Evolutionary conservation across 805 yeast species (phyloP), one percentile per base, ranked within the genome.

Genomic region (Kodamaea nitidulidarum): DNA sequence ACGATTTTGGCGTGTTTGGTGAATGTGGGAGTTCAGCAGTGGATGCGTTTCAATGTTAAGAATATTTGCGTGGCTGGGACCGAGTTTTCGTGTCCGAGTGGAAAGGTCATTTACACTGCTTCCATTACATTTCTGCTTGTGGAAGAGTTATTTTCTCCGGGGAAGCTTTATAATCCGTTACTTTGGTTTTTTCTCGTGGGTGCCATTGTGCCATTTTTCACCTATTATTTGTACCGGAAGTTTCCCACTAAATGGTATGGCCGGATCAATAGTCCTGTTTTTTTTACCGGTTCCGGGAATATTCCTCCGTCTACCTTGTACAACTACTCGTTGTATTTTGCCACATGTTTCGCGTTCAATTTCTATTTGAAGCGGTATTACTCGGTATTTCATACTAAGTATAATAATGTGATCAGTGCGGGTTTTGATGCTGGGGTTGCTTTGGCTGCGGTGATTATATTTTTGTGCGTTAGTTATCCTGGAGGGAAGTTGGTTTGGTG

Each of bases 91-190:
- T 67, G 73, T 56, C 71, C 73, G 18, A 54, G 54, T 41, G 73
- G 70, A 39, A 54, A 46, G 40, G 70, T 58, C 20, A 63, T 67
- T 52, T 67, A 62, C 58, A 67, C 61, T 50, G 70, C 72, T 21
- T 61, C 70, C 15, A 61, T 68, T 38, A 65, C 64, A 38, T 68
- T 71, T 71, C 70, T 70, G 49, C 60, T 57, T 20, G 65, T 67
- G 50, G 43, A 47, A 31, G 39, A 49, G 34, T 46, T 40, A 32
- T 48, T 41, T 40, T 44, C 49, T 4, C 29, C 27, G 5, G 49
- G 51, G 26, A 44, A 44, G 39, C 24, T 46, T 28, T 60, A 61
- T 44, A 49, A 61, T 49, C 59, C 57, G n/a, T 57, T 60, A 40
- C 53, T 65, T 39, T 66, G 52, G 54, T 65, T 66, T 58, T 68